Base-by-base conservation (phyloP, 352 stramenopile genomes). In the Pythium phragmitis region DNA sequence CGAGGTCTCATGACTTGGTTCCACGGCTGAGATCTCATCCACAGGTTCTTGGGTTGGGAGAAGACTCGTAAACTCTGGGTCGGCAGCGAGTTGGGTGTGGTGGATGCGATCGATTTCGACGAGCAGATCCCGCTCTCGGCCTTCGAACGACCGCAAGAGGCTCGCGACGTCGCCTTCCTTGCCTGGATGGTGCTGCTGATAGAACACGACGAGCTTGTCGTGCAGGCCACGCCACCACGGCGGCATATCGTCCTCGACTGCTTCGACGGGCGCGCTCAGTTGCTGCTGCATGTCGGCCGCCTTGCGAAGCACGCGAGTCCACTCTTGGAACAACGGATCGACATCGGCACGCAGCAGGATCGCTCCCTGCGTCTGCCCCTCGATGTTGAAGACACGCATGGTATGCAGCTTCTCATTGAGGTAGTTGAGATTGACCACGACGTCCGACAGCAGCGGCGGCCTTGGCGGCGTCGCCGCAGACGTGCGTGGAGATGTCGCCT, bases 131-230 rank as follows among this genome's bases (percentile, higher is more conserved):
- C 60, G 60, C 57, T 92, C 84, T 2, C 79, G 69, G 9, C 82
- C 84, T 43, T 73, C 30, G 43, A 90, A 92, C 0, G 77, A 77
- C 0, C 72, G 65, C n/a, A 92, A 58, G 3, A 92, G 55, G 1
- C 69, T 68, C 11, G 81, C 75, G 0, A 98, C 91, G 12, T 98
- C 89, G 0, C 60, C 57, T 4, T 91, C 69, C 49, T 98, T 98
- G 23, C 86, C 79, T 2, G 89, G 86, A 60, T 96, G 90, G 59
- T 98, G 86, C 26, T 88, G 87, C 59, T 92, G 76, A 63, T 98
- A 98, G 50, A 98, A 98, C 17, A 57, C 71, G 0, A 87, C 47
- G 23, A 98, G 66, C 0, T 75, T 63, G 11, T 61, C 60, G 30
- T 79, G 76, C 33, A 91, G 62, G 14, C 71, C 48, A 5, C 69